phyloP scores from a whole-genome alignment of 345 rosid species.

The Stellera chamaejasme region DNA sequence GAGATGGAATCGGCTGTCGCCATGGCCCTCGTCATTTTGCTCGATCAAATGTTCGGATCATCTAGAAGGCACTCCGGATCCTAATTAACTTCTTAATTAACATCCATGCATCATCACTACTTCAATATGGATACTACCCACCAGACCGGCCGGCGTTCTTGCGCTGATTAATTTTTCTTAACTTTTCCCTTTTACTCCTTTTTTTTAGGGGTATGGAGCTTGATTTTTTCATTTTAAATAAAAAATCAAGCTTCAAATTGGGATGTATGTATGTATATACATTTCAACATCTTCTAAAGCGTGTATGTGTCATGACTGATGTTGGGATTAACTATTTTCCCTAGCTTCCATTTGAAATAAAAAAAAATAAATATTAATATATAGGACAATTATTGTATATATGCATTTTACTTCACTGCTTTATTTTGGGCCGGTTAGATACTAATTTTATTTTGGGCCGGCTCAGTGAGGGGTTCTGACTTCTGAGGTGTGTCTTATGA shows the following conservation, averaged over 20 bases:
- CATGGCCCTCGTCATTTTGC: conserved; percentile 79
- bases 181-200: background rate
- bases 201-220: background rate
- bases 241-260: conserved; percentile 5
- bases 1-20: conserved; percentile 42
- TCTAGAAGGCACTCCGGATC: conserved; percentile 25
- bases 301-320: background rate
- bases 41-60: conserved; percentile 87
- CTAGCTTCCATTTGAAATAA: background rate
- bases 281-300: background rate
- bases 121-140: no score
- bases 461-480: no score
- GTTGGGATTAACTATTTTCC: background rate
- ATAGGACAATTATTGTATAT: no score
- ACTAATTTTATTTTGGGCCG: no score
- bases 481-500: no score
- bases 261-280: conserved; percentile 4
- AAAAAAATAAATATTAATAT: background rate
- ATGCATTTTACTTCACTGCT: no score
- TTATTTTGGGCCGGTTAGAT: no score
- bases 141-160: background rate
- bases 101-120: background rate
- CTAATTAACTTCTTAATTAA: background rate
- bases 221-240: conserved; percentile 18
- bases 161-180: background rate